Conservation (phyloP, 495 filamentous ascomycete genomes). For the Aspergillus kassunensis region DNA sequence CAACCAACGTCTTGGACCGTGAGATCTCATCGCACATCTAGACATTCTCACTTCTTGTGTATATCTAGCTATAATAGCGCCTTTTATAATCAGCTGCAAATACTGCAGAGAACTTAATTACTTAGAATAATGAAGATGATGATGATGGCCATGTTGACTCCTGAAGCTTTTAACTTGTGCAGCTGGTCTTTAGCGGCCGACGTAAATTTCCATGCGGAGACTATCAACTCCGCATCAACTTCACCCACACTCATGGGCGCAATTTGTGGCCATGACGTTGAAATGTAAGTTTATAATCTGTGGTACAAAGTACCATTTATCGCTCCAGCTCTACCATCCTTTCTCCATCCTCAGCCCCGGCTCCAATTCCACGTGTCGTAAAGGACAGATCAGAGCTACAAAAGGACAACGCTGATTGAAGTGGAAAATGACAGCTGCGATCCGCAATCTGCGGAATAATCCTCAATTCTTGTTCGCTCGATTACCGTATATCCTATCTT, state of each 20-base stretch:
- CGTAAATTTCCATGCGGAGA: conserved; percentile 23
- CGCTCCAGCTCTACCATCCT: not conserved
- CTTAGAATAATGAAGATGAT: conserved; percentile 13
- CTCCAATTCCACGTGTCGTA: conserved; percentile 14
- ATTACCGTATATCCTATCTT: conserved; percentile 56
- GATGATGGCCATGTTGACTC: not conserved
- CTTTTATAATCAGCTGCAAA: conserved; percentile 13
- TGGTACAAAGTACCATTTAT: not conserved
- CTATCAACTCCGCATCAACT: conserved; percentile 1
- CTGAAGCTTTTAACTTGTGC: conserved; percentile 10
- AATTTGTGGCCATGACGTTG: conserved; percentile 33
- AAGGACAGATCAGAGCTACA: conserved; percentile 20
- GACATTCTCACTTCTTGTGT: conserved; percentile 30
- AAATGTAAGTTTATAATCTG: conserved; percentile 33
- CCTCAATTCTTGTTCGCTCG: conserved; percentile 38
- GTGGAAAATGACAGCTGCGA: conserved; percentile 27
- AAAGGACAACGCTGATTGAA: conserved; percentile 17
- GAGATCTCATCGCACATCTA: conserved; percentile 12
- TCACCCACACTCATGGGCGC: conserved; percentile 14
- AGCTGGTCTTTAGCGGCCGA: conserved; percentile 25
- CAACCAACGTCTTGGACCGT: conserved; percentile 64
- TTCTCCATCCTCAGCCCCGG: not conserved
- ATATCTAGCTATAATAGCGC: conserved; percentile 26
- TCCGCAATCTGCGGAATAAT: conserved; percentile 45
- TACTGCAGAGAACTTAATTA: conserved; percentile 12